A percentile compares a stretch with the other conserved stretches of the same genome.
Conservation (phyloP, 2,329 filamentous ascomycete genomes). For the Ophiostoma piceae region DNA sequence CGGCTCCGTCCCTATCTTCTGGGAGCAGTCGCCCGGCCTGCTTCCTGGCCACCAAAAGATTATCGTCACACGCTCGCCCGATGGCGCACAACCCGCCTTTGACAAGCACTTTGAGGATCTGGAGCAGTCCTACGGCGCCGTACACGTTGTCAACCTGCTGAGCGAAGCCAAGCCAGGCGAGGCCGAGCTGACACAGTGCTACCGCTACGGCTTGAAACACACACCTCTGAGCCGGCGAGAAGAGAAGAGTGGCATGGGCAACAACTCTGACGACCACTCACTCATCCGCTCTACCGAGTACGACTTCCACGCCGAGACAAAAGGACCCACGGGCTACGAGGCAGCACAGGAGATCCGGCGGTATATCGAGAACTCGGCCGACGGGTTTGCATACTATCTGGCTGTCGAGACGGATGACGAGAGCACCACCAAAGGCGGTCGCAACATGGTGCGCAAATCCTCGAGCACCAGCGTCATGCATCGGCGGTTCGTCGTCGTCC, state of each 20-base stretch:
- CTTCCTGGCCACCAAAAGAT: slow-evolving; percentile 94
- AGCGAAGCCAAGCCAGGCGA: slow-evolving; percentile 84
- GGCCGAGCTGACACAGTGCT: slow-evolving; percentile 73
- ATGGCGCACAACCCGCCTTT: slow-evolving; percentile 90
- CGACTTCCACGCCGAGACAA: slow-evolving; percentile 94
- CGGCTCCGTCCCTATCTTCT: slow-evolving; percentile 92
- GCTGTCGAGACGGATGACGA: slow-evolving; percentile 64
- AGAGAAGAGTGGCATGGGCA: slow-evolving; percentile 38
- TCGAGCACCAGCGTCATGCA: slow-evolving; percentile 28
- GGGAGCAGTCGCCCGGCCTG: slow-evolving; percentile 87
- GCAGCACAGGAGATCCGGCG: slow-evolving; percentile 78
- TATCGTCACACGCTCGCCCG: slow-evolving; percentile 75
- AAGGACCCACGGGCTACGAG: slow-evolving; percentile 79
- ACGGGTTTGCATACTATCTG: slow-evolving; percentile 89
- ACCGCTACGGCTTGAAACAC: slow-evolving; percentile 68
- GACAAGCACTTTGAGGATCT: slow-evolving; percentile 91
- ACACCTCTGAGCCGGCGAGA: slow-evolving; percentile 54
- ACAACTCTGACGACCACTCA: slow-evolving; percentile 58
- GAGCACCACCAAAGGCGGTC: slow-evolving; percentile 32
- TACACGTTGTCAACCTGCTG: slow-evolving; percentile 91
- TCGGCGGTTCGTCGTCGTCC: slow-evolving; percentile 57
- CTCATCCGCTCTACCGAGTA: slow-evolving; percentile 80
- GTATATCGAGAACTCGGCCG: slow-evolving; percentile 71
- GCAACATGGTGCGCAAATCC: slow-evolving; percentile 11
- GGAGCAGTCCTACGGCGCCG: slow-evolving; percentile 77